Conservation (phyloP, 257 asterid species). For the Thymus mandschuricus region DNA sequence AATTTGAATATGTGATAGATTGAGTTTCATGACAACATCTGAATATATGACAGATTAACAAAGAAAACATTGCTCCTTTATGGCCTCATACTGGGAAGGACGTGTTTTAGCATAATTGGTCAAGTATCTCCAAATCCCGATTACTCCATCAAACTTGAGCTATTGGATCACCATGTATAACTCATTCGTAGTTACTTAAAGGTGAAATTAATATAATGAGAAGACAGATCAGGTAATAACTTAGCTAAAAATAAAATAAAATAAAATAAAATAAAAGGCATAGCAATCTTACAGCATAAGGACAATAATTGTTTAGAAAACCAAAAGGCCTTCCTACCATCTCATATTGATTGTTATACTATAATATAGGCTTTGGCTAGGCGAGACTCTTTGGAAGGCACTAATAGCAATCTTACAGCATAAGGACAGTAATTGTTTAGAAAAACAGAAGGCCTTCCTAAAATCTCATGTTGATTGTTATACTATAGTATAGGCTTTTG, state of each 20-base stretch:
- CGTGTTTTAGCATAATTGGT: not conserved
- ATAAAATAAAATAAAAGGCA: conserved; percentile 5
- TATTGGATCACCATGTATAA: conserved; percentile 6
- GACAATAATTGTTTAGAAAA: not conserved
- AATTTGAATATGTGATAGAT: no score
- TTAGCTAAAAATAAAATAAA: conserved; percentile 10
- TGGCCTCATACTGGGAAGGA: conserved; percentile 10
- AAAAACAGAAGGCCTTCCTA: not conserved
- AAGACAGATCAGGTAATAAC: conserved; percentile 1
- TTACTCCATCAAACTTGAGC: conserved; percentile 7
- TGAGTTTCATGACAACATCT: not conserved
- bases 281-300: not conserved
- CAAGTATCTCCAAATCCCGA: not conserved
- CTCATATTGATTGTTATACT: conserved; percentile 8
- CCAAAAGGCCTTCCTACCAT: not conserved
- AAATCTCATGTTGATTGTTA: conserved; percentile 11
- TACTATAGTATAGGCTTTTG: not conserved
- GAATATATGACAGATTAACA: not conserved
- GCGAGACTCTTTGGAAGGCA: conserved; percentile 6
- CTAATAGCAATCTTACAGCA: not conserved
- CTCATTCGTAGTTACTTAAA: conserved; percentile 11
- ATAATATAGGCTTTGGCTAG: not conserved
- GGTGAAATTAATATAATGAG: conserved; percentile 1
- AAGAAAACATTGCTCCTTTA: not conserved
- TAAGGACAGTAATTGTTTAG: not conserved